Evolutionary conservation across 352 stramenopile genomes (phyloP), one percentile per base, ranked within the genome.

Genomic region (Phytopythium oedochilum): DNA sequence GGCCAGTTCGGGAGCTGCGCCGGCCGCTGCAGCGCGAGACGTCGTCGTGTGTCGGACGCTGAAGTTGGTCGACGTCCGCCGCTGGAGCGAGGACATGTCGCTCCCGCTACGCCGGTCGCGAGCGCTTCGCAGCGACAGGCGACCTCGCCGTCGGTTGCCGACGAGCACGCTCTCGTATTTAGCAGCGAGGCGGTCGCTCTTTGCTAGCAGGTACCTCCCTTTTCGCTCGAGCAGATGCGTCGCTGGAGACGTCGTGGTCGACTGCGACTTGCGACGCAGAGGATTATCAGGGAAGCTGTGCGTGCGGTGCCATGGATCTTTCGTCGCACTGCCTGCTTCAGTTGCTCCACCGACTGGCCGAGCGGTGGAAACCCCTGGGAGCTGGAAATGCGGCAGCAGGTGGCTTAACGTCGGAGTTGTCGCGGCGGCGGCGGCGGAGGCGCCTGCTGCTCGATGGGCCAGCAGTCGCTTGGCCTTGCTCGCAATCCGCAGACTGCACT

Each of bases 151-250:
- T 0, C 9, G 10, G 7, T 5, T 38, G 25, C 31, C 22, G 22
- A 31, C 47, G 12, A 53, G 47, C n/a, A 42, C 31, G n/a, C 49
- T 32, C 9, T 62, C 57, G 26, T 71, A 73, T 22, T 71, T 60
- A 18, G 72, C 71, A 7, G 56, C 36, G 3, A 74, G 78, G 20
- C 62, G 66, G 3, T 89, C 75, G 0, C 64, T 73, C 29, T 81
- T 79, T 0, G 64, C 57, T 10, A 84, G 59, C 7, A 89, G 43
- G 40, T 88, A 88, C 28, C 71, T 76, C 2, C 76, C 75, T 40
- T 89, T 89, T n/a, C 66, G 79, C 44, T 89, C 77, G 15, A 89
- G 36, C n/a, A 86, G 29, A 9, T 74, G 47, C 0, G 65, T 58
- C 43, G 83, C 73, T 2, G 76, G 69, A 0, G 68, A 71, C 5